Base-by-base conservation (phyloP, 2,329 filamentous ascomycete species). In the Aspergillus texensis region DNA sequence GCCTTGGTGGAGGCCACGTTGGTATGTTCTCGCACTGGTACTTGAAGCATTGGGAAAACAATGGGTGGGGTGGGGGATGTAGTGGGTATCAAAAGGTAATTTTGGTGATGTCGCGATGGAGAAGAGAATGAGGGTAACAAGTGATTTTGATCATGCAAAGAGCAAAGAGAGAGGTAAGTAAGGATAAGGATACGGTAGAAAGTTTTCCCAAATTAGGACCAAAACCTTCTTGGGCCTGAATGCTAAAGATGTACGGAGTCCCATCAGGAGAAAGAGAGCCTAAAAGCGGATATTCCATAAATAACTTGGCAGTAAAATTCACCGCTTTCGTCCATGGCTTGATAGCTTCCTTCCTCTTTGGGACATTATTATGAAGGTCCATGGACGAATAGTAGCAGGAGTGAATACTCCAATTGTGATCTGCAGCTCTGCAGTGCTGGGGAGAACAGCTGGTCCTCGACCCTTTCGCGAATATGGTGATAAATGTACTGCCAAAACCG, bases 1-100 rank as follows among this genome's bases (percentile, higher is more conserved):
- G 94, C 94, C 83, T 97, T 98, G 77, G 94, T 97, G 68, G 89
- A 86, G 75, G 88, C 86, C 69, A 79, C 74, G 65, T 75, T 76
- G 67, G 70, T 66, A 60, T 77, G 73, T 66, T 81, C 80, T 68
- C 81, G 76, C 58, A 78, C 71, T 57, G 81, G 81, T 57, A 83
- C 75, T 66, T 82, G 78, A 65, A 83, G 75, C 80, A 82, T 82
- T 67, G 68, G 65, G 69, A 63, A 65, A 65, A 63, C 36, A 58
- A 50, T 39, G 61, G 61, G 61, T 36, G 55, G 61, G 58, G 58
- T 41, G 61, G 58, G 34, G 46, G 24, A 57, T 19, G 28, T 57
- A 34, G 61, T 58, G 48, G 45, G 39, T 41, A 60, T 30, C 39
- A 43, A 57, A 36, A 24, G 21, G 52, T 50, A 34, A 41, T 41